phyloP scores from a whole-genome alignment of 2,329 filamentous ascomycete species.

The Amesomyces nigricolor region DNA sequence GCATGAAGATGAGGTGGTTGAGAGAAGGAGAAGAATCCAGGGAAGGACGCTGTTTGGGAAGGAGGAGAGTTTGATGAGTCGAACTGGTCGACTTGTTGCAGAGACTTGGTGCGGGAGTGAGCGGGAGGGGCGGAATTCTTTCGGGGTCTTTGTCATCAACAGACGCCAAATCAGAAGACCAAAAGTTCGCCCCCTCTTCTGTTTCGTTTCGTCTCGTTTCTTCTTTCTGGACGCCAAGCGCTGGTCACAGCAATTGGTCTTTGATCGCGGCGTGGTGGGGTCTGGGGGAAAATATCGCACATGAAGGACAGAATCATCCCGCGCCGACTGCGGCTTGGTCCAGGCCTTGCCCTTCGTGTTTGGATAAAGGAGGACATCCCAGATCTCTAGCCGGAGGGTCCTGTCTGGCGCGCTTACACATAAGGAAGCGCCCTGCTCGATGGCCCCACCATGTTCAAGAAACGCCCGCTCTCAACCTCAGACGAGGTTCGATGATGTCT shows the following conservation, averaged over 20 bases:
- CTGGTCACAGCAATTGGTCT: not conserved
- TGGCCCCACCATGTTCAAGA: no score
- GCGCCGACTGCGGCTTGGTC: no score
- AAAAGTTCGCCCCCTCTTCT: constrained; percentile 16
- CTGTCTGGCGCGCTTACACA: no score
- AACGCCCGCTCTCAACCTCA: no score
- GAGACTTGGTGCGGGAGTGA: not conserved
- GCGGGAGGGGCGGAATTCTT: constrained; percentile 4
- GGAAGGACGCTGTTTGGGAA: constrained; percentile 1
- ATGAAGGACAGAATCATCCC: no score
- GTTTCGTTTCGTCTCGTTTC: not conserved
- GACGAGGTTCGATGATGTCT: no score
- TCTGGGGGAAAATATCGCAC: constrained; percentile 12
- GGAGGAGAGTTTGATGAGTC: constrained; percentile 8
- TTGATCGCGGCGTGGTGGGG: constrained; percentile 7
- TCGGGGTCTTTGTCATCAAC: constrained; percentile 18
- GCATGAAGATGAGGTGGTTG: constrained; percentile 31
- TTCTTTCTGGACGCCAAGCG: not conserved
- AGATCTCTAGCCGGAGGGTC: not conserved
- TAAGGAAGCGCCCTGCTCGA: no score
- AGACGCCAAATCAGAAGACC: constrained; percentile 1
- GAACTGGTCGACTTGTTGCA: not conserved
- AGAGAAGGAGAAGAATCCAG: constrained; percentile 8
- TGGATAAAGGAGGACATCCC: no score
- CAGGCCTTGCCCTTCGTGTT: no score